Evolutionary conservation across 331 rosid genomes (phyloP), one percentile per base, ranked within the genome.

Genomic region (Quercus tomentella): DNA sequence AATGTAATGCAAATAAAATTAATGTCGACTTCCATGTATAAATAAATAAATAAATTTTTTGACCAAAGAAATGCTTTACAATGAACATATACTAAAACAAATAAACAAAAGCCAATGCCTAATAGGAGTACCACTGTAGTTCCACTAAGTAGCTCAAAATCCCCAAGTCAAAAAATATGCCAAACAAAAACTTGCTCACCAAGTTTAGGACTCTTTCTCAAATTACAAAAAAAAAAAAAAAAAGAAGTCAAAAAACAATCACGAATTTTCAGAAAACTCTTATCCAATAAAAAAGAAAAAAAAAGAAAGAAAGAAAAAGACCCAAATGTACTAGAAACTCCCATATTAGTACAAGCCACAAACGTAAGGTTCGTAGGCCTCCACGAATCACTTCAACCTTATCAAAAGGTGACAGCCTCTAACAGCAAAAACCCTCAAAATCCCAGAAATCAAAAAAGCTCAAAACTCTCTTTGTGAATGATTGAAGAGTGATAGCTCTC

Each of bases 301-400:
- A 37, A 35, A 7, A 37, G 2, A 37, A 7, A 6, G 9, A 37
- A 37, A 37, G 2, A 1, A 25, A 43, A 57, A 16, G 43, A 37
- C n/a, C n/a, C 2, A 16, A 60, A 76, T 43, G 45, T 63, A 9
- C 76, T 69, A 73, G 87, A 79, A 73, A 37, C 21, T 73, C 31
- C n/a, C 31, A 8, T n/a, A 8, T 4, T 0, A 6, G 7, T 0
- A 6, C 28, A 63, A 49, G n/a, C 16, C 23, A 12, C 76, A 81
- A 76, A 61, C 73, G 84, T 77, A 57, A 18, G 86, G 83, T 3
- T 25, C 0, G 7, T 0, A 70, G 0, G 6, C 8, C 12, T 57
- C 87, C 90, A 82, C 88, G 72, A 56, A 52, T 7, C 35, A 28
- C 76, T 41, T 76, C 9, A n/a, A 56, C 60, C 87, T 78, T 70